Evolutionary conservation across 805 yeast genomes (phyloP).

Genomic region (Starmerella powellii): DNA sequence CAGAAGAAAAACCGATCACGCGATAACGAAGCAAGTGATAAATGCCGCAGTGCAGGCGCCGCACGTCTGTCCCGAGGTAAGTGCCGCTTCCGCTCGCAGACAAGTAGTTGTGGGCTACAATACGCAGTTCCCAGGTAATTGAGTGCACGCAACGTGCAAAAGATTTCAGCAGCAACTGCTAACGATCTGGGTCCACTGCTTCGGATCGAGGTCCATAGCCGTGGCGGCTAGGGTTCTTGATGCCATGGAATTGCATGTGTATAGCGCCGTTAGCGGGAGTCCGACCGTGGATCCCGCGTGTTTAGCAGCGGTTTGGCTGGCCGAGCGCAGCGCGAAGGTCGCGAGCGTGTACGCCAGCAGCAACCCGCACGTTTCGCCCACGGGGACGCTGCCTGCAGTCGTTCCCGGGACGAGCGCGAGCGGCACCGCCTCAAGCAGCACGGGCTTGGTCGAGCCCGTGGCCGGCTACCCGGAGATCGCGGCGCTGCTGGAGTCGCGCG

Average conservation of each 20-base stretch:
- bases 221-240: no score
- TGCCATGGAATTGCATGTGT: conserved; percentile 29
- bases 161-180: no score
- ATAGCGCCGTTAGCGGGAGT: conserved; percentile 24
- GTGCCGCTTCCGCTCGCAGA: no score
- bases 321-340: conserved; percentile 10
- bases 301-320: conserved; percentile 26
- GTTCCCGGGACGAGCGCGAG: neutral
- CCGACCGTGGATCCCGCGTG: conserved; percentile 27
- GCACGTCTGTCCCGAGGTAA: no score
- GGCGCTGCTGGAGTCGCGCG: conserved; percentile 14
- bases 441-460: conserved; percentile 8
- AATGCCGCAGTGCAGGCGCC: no score
- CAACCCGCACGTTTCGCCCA: conserved; percentile 20
- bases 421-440: neutral
- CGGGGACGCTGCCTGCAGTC: conserved; percentile 25
- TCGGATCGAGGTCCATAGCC: no score
- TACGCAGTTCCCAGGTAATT: no score
- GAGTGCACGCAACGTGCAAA: no score
- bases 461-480: conserved; percentile 25
- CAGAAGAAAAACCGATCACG: no score
- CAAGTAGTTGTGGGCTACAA: no score
- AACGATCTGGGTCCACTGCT: no score
- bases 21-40: no score
- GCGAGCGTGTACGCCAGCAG: conserved; percentile 22